Conservation (phyloP, 2,329 filamentous ascomycete species). For the Fusarium papillatum region DNA sequence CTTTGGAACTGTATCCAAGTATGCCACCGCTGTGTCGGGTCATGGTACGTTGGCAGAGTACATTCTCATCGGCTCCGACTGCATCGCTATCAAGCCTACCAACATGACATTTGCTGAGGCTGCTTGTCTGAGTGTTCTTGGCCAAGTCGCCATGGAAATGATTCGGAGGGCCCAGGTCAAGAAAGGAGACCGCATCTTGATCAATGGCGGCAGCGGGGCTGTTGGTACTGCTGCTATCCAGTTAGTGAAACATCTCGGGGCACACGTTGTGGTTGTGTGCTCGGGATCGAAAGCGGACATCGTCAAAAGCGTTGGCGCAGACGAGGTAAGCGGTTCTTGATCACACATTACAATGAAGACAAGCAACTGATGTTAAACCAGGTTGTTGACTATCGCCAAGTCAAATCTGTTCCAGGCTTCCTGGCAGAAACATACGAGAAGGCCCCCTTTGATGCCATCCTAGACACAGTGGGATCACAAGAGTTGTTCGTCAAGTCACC, state of each 20-base stretch:
- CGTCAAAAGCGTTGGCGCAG: background rate
- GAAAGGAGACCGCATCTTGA: background rate
- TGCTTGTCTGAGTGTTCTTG: background rate
- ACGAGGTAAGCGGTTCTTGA: background rate
- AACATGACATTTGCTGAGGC: background rate
- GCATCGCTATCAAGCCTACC: background rate
- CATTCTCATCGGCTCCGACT: background rate
- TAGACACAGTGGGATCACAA: background rate
- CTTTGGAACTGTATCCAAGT: slow-evolving; percentile 3
- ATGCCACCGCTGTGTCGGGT: background rate
- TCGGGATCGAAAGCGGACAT: background rate
- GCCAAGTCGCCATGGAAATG: background rate
- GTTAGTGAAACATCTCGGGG: background rate
- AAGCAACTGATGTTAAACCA: background rate
- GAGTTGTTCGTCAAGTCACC: background rate
- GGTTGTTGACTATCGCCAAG: background rate
- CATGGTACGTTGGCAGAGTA: background rate
- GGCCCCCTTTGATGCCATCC: background rate
- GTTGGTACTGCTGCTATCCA: background rate
- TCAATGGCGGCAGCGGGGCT: background rate
- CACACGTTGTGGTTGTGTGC: background rate
- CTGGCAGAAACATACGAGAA: background rate
- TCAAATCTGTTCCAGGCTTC: background rate
- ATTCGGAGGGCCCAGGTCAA: background rate
- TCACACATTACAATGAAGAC: background rate